These are phyloP conservation scores for Malus fusca DNA, from an alignment of 306 rosid species.

Conservation along the genomic window DNA sequence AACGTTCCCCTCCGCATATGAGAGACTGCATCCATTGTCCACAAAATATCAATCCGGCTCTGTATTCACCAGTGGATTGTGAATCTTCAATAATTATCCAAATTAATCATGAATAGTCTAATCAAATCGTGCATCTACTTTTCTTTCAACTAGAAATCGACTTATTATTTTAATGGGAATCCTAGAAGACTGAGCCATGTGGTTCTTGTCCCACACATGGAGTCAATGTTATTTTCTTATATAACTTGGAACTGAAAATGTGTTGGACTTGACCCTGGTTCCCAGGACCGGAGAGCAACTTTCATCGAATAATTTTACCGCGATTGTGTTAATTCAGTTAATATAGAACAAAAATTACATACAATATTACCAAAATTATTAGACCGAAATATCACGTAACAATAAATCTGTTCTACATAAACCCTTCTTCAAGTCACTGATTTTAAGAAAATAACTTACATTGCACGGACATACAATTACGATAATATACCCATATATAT, in stretches of 20 bases:
- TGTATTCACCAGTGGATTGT: neutral
- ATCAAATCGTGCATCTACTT: neutral
- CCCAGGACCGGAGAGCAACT: neutral
- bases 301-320: no score
- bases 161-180: neutral
- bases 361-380: no score
- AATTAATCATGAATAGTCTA: neutral
- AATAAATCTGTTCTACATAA: no score
- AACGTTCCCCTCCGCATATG: no score
- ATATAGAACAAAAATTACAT: no score
- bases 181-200: neutral
- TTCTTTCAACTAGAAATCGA: neutral
- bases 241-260: no score
- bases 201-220: neutral
- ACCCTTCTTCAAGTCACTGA: no score
- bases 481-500: no score
- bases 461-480: no score
- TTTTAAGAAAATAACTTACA: no score
- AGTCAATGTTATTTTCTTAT: neutral
- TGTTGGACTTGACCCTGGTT: neutral
- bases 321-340: no score
- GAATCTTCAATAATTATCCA: neutral
- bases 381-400: rapidly evolving
- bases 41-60: neutral
- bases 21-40: no score